A percentile compares a stretch with the other conserved stretches of the same genome.
Conservation (phyloP, 2,329 filamentous ascomycete genomes). For the Esteya vermicola region DNA sequence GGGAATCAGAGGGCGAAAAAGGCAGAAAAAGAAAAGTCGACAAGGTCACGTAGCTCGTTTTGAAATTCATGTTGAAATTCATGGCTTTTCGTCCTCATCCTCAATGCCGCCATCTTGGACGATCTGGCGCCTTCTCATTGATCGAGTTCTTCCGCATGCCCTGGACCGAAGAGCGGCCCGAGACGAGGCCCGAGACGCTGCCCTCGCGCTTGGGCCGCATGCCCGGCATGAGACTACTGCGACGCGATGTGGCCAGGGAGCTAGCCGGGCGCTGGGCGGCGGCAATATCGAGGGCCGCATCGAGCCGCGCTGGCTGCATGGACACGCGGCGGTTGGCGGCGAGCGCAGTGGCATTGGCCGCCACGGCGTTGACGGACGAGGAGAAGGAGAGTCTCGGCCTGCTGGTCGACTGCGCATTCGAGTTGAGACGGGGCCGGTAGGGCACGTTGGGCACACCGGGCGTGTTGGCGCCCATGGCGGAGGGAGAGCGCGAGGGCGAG, state of each 20-base stretch:
- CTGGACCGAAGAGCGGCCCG: slow-evolving; percentile 34
- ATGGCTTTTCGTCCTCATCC: too few species aligned
- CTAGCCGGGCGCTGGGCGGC: slow-evolving; percentile 43
- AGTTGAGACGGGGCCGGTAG: slow-evolving; percentile 27
- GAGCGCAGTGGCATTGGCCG: too few species aligned
- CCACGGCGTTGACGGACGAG: too few species aligned
- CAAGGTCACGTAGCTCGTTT: too few species aligned
- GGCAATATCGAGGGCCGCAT: slow-evolving; percentile 14
- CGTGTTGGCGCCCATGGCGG: slow-evolving; percentile 39
- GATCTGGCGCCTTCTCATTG: slow-evolving; percentile 21
- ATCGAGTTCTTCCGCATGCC: slow-evolving; percentile 26
- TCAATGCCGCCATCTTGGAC: slow-evolving; percentile 35
- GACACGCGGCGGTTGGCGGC: slow-evolving; percentile 40
- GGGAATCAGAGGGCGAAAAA: too few species aligned
- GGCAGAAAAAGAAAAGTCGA: too few species aligned
- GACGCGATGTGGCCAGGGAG: slow-evolving; percentile 37
- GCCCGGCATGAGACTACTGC: slow-evolving; percentile 35
- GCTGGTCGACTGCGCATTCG: slow-evolving; percentile 31
- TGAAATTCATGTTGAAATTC: too few species aligned
- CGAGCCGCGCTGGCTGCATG: slow-evolving; percentile 29
- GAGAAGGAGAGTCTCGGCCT: too few species aligned
- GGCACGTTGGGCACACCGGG: too few species aligned
- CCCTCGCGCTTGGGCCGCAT: slow-evolving; percentile 20
- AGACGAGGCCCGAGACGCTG: slow-evolving; percentile 14
- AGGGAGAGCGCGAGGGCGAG: slow-evolving; percentile 26